Conservation (phyloP, 164 flowering plant species). For the Santalum album region DNA sequence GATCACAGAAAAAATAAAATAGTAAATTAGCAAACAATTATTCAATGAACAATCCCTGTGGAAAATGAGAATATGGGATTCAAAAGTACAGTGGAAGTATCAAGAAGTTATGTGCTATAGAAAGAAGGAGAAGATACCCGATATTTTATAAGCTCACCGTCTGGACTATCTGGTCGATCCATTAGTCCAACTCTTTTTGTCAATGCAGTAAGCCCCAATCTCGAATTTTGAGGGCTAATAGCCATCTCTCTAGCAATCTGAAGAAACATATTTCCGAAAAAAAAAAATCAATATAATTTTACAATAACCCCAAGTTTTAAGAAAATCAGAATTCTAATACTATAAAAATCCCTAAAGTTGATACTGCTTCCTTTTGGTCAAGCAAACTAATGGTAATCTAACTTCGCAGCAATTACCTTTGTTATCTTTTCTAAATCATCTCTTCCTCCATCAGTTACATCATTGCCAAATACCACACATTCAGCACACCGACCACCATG, state of each 20-base stretch:
- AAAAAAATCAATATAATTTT: no score
- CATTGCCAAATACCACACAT: slow-evolving; percentile 78
- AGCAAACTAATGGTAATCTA: neutral
- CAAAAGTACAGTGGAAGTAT: neutral
- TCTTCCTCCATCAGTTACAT: slow-evolving; percentile 84
- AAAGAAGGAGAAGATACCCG: slow-evolving; percentile 40
- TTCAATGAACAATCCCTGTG: slow-evolving; percentile 2
- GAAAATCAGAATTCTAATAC: no score
- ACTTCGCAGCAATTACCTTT: slow-evolving; percentile 40
- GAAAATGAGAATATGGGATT: neutral
- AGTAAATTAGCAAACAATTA: neutral
- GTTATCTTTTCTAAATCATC: slow-evolving; percentile 90
- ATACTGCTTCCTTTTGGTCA: neutral
- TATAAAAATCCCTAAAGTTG: neutral
- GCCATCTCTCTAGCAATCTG: slow-evolving; percentile 98
- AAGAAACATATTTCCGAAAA: slow-evolving; percentile 5
- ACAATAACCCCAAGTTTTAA: no score
- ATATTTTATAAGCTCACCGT: slow-evolving; percentile 69
- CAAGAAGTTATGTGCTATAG: neutral
- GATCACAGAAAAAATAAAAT: slow-evolving; percentile 12
- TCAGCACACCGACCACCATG: slow-evolving; percentile 99
- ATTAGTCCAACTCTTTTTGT: slow-evolving; percentile 49
- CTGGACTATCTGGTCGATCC: slow-evolving; percentile 63
- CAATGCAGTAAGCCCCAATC: slow-evolving; percentile 62
- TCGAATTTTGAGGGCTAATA: slow-evolving; percentile 84